Base-by-base conservation (phyloP, 495 filamentous ascomycete species). In the Hyaloscypha variabilis region DNA sequence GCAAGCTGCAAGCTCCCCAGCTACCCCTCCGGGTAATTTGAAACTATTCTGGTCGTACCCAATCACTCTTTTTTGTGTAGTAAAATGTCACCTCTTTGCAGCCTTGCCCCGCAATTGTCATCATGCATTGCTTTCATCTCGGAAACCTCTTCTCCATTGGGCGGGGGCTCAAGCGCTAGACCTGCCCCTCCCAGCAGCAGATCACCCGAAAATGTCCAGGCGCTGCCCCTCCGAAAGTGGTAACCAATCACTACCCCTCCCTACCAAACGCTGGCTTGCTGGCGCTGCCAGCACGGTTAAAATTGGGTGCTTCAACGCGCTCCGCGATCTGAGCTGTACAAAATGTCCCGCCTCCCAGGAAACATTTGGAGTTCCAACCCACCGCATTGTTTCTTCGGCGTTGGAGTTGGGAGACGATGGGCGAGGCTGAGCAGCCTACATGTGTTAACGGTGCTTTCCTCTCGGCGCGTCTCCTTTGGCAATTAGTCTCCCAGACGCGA, bases 391-490 rank as follows among this genome's bases (percentile, higher is more conserved):
- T 46, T 8, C 39, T 46, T 46, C 39, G 19, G 3, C 39, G 6
- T 46, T 46, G 39, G 39, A 46, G 39, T 46, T 29, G 29, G 30
- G 54, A n/a, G 28, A 34, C 25, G 10, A 58, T 58, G 54, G 30
- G 54, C 29, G 28, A 29, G 30, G n/a, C 54, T 34, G 54, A 58
- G 54, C 23, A 34, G 26, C 25, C n/a, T 26, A 54, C 21, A 10
- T 58, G 25, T 58, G 2, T 30, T 28, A 10, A 21, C 10, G 30
- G 28, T 58, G 29, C 54, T 58, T 31, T 34, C 3, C 28, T 26
- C 30, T 29, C 25, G 11, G 26, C 54, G 54, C 54, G 54, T 58
- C 29, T 29, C 19, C 29, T 58, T 13, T 58, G 54, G 54, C 54
- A 28, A 28, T 6, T 28, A 6, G n/a, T 36, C n/a, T 21, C 29